Conservation (phyloP, 371 early-diverging fungal genomes). For the Modicella reniformis region DNA sequence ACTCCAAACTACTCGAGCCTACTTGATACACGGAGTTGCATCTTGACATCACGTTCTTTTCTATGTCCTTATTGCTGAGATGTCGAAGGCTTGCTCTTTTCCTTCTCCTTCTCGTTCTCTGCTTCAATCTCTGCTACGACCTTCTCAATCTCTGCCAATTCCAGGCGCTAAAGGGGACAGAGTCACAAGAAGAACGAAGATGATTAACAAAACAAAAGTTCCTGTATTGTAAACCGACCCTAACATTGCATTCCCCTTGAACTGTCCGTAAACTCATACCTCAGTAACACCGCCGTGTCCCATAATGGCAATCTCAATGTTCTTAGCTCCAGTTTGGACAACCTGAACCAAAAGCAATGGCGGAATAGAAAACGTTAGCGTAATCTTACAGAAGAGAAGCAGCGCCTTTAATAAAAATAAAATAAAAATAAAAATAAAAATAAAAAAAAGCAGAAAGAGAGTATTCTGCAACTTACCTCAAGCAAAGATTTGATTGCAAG, state of each 20-base stretch:
- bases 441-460: too few species aligned
- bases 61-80: constrained; percentile 37
- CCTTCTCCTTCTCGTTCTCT: constrained; percentile 93
- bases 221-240: not conserved
- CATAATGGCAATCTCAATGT: constrained; percentile 96
- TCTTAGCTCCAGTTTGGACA: constrained; percentile 98
- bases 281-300: constrained; percentile 73
- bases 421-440: too few species aligned
- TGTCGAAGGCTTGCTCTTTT: constrained; percentile 51
- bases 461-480: constrained; percentile 66
- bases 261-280: constrained; percentile 56
- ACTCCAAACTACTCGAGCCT: too few species aligned
- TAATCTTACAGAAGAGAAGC: too few species aligned
- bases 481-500: constrained; percentile 91
- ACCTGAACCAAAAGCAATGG: constrained; percentile 60
- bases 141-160: constrained; percentile 83
- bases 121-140: constrained; percentile 89
- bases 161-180: constrained; percentile 66
- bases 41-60: too few species aligned
- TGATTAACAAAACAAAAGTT: not conserved
- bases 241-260: not conserved
- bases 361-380: not conserved
- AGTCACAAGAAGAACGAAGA: not conserved
- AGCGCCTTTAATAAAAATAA: too few species aligned
- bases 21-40: too few species aligned